phyloP scores from a whole-genome alignment of 2,329 filamentous ascomycete genomes.

The Colletotrichum higginsianum region DNA sequence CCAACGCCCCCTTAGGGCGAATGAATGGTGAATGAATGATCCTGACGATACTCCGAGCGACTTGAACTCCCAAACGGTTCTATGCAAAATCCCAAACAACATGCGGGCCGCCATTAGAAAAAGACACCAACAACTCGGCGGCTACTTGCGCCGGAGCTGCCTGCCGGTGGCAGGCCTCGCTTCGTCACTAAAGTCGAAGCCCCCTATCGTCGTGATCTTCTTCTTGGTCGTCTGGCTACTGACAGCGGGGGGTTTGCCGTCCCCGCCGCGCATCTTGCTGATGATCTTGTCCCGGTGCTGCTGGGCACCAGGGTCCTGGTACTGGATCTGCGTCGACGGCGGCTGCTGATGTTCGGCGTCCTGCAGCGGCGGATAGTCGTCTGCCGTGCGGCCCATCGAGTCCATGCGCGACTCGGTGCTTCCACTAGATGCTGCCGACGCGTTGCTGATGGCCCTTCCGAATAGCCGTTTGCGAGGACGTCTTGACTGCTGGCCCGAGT shows the following conservation, averaged over 20 bases:
- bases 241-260: slow-evolving; percentile 5
- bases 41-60: neutral
- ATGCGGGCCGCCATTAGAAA: too few relatives aligned
- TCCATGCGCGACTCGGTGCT: slow-evolving; percentile 56
- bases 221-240: slow-evolving; percentile 13
- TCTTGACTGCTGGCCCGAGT: slow-evolving; percentile 35
- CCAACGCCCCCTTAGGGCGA: neutral
- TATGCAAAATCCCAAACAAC: slow-evolving; percentile 8
- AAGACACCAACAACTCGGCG: too few relatives aligned
- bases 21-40: neutral
- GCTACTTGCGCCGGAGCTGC: slow-evolving; percentile 29
- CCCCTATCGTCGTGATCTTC: slow-evolving; percentile 21
- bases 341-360: slow-evolving; percentile 47
- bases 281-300: slow-evolving; percentile 60
- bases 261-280: slow-evolving; percentile 56
- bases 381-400: slow-evolving; percentile 19
- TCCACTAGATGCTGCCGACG: slow-evolving; percentile 65
- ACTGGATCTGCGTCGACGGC: slow-evolving; percentile 67
- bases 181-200: slow-evolving; percentile 35
- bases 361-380: slow-evolving; percentile 25
- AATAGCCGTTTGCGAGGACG: slow-evolving; percentile 64
- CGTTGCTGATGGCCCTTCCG: slow-evolving; percentile 72
- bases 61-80: neutral
- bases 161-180: slow-evolving; percentile 6
- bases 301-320: slow-evolving; percentile 65